Base-by-base conservation (phyloP, 352 stramenopile species). In the Globisporangium apiculatum region DNA sequence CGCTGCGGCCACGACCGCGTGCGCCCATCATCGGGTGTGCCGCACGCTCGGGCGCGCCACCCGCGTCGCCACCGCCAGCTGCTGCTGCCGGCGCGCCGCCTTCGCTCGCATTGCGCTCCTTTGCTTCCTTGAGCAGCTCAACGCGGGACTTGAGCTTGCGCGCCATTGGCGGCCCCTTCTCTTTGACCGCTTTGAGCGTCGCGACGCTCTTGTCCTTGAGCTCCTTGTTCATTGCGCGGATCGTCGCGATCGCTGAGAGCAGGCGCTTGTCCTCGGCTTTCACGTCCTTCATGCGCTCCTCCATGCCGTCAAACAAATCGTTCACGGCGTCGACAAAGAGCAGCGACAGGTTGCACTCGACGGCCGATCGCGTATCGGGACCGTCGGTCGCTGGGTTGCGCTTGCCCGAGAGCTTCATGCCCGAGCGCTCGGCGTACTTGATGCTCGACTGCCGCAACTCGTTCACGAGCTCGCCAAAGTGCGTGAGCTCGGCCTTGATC, bases 361-460 rank as follows among this genome's bases (percentile, higher is more conserved):
- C 81, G 12, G 68, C 71, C 5, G 81, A 92, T 43, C 85, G 81
- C 38, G 85, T 87, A 61, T 95, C 85, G 7, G 75, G 75, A 6
- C 65, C 66, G 63, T 95, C 85, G 36, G 72, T 76, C 9, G 81
- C 75, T 18, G 78, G 58, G 48, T 87, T 77, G 15, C 85, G 77
- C 66, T 94, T 94, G 40, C 85, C 85, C n/a, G 73, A 80, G 57
- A 94, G 53, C 58, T 89, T 94, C 81, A 95, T 95, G 42, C 85
- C 85, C 3, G 85, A 91, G 17, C 85, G 79, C 59, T 95, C 85
- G 10, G 83, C 82, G 55, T 91, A 92, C 68, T 91, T 91, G 31
- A 84, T 67, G 17, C 72, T 87, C 36, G 67, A 71, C 48, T 91
- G 65, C 68, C 83, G 83, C 51, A 92, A 75, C 11, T 95, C 83